Base-by-base conservation (phyloP, 352 stramenopile genomes). In the Phytopythium kandeliae region DNA sequence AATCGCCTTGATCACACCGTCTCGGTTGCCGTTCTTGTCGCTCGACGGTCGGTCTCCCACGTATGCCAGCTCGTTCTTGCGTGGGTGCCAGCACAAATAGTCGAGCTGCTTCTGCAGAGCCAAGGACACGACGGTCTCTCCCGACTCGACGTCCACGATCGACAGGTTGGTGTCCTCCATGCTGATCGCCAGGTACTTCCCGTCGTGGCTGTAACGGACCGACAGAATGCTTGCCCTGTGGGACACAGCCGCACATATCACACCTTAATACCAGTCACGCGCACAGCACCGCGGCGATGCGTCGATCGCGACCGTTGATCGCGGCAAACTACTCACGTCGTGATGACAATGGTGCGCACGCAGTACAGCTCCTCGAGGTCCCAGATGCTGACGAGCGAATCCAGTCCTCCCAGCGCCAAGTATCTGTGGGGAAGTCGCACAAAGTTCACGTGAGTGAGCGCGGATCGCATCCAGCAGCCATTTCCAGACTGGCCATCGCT, bases 361-460 rank as follows among this genome's bases (percentile, higher is more conserved):
- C 83, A 94, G 63, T 86, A 94, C 28, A 94, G 74, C 51, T 94
- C 81, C 54, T 94, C 74, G 19, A 94, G 57, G 52, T 94, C 83
- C 83, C 83, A 94, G 3, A 94, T 53, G 48, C 80, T 92, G 54
- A 92, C 78, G 34, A 94, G 68, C 36, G 83, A 94, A 52, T 94
- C 83, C 9, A 89, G 53, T n/a, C 83, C 78, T n/a, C 83, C 83
- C 21, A 94, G 60, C 35, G 63, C 80, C 24, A 94, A 69, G 42
- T 72, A 83, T 59, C 83, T 93, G 45, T 12, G 31, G 4, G 47
- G 10, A 54, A 21, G 21, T 12, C 42, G 57, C 46, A 60, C 16
- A 25, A 1, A n/a, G 16, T 16, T 7, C 43, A 30, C 38, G 16
- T 10, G 13, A 5, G 22, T 45, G 38, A 45, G 22, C 37, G 26